Conservation (phyloP, 2,329 filamentous ascomycete genomes). For the Coniochaeta sp. region DNA sequence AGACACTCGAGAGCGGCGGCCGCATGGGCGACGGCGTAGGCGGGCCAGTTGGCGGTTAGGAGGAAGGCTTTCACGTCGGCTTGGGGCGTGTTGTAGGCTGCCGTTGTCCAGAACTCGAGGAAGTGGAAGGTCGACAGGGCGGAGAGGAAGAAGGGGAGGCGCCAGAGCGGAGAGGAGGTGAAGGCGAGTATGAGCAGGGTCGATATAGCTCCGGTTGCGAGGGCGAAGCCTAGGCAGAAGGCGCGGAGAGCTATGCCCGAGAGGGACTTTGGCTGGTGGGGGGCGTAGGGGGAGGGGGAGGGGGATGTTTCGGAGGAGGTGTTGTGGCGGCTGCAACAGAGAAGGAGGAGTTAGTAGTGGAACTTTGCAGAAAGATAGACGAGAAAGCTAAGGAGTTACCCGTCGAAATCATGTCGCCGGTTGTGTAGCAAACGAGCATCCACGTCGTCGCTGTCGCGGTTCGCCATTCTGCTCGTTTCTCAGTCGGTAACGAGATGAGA, state of each 20-base stretch:
- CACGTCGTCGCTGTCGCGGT: neutral
- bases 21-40: conserved; percentile 76
- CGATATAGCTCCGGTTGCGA: conserved; percentile 27
- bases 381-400: neutral
- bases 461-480: neutral
- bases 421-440: neutral
- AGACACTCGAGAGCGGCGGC: conserved; percentile 68
- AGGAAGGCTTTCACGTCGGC: conserved; percentile 73
- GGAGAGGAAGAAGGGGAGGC: conserved; percentile 57
- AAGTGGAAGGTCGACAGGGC: conserved; percentile 82
- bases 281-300: conserved; percentile 25
- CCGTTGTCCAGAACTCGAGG: conserved; percentile 90
- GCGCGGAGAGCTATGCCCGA: conserved; percentile 51
- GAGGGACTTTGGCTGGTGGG: conserved; percentile 46
- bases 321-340: neutral
- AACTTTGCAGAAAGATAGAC: neutral
- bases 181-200: conserved; percentile 24
- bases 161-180: conserved; percentile 46
- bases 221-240: conserved; percentile 41
- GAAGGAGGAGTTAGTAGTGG: neutral
- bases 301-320: conserved; percentile 19
- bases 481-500: neutral
- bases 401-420: neutral
- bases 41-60: conserved; percentile 73
- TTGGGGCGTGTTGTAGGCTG: conserved; percentile 68